Percentiles rank a stretch among this genome's conserved stretches.
Evolutionary conservation across 805 yeast genomes (phyloP).

Genomic region (Starmerella davenportii): DNA sequence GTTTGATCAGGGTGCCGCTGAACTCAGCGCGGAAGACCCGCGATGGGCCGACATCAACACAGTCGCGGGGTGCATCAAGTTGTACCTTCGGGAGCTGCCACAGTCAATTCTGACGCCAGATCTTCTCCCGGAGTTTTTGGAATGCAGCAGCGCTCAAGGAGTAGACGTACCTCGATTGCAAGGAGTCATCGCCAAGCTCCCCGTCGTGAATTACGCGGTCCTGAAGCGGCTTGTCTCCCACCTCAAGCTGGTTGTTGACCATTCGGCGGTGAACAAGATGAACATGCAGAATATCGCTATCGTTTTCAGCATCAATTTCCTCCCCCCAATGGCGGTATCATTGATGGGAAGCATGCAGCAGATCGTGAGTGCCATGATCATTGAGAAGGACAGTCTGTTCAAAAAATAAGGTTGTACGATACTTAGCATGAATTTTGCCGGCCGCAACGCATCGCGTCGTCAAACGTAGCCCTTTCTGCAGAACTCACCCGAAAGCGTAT

Average conservation of each 20-base stretch:
- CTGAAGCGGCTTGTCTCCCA: constrained; percentile 52
- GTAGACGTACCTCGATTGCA: constrained; percentile 17
- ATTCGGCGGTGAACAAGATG: constrained; percentile 63
- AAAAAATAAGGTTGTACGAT: not conserved
- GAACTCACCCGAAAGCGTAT: no score
- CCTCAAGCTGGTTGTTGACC: constrained; percentile 47
- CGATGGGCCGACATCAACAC: constrained; percentile 68
- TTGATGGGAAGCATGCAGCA: constrained; percentile 38
- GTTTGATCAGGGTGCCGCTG: constrained; percentile 32
- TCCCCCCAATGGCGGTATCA: constrained; percentile 30
- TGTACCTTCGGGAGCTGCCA: constrained; percentile 69
- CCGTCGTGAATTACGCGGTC: constrained; percentile 47
- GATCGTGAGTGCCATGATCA: constrained; percentile 33
- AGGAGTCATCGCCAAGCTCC: constrained; percentile 30
- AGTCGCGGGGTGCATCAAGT: constrained; percentile 71
- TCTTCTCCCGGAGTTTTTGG: constrained; percentile 39
- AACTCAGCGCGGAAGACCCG: constrained; percentile 27
- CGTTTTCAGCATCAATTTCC: constrained; percentile 55
- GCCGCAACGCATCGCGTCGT: not conserved
- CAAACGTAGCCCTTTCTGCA: no score
- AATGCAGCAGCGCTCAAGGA: constrained; percentile 14
- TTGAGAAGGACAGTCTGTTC: constrained; percentile 19
- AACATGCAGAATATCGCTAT: constrained; percentile 78
- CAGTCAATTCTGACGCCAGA: constrained; percentile 60
- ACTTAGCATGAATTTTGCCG: not conserved